Percentiles rank a stretch among this genome's conserved stretches.
Conservation (phyloP, 106 monocot species). For the Iris macrosiphon region DNA sequence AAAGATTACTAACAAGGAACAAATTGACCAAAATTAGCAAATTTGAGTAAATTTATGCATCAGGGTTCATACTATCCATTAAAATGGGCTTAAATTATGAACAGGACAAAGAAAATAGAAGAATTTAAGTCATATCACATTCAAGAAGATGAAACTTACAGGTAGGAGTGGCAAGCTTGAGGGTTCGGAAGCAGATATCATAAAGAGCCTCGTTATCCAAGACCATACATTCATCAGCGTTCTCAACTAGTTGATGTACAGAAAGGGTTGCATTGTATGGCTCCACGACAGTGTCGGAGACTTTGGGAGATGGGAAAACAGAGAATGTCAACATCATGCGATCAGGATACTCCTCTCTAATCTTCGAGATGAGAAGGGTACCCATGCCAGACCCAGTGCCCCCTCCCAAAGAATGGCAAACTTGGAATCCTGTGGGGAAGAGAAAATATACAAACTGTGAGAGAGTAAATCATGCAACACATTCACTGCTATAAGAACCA, state of each 20-base stretch:
- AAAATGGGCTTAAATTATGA: neutral
- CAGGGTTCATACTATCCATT: constrained; percentile 43
- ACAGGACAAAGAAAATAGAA: neutral
- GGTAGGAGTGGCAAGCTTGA: constrained; percentile 62
- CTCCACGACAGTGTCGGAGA: constrained; percentile 58
- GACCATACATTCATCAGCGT: constrained; percentile 76
- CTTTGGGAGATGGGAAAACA: too few relatives aligned
- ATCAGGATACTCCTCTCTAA: constrained; percentile 63
- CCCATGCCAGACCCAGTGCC: constrained; percentile 74
- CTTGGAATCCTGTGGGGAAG: constrained; percentile 40
- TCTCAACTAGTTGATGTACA: constrained; percentile 78
- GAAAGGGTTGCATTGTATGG: constrained; percentile 78
- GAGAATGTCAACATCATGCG: constrained; percentile 79
- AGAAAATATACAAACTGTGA: too few relatives aligned
- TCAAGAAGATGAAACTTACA: constrained; percentile 51
- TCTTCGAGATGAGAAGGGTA: constrained; percentile 66
- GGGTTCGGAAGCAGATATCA: constrained; percentile 78
- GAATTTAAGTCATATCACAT: neutral
- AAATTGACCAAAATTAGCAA: constrained; percentile 41
- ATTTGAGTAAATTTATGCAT: constrained; percentile 39
- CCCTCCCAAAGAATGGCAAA: constrained; percentile 59
- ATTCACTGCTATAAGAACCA: too few relatives aligned
- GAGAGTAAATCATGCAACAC: too few relatives aligned
- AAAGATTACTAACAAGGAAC: too few relatives aligned
- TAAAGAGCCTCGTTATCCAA: constrained; percentile 71